Conservation (phyloP, 139 green algal genomes). For the Chlorella ohadii region DNA sequence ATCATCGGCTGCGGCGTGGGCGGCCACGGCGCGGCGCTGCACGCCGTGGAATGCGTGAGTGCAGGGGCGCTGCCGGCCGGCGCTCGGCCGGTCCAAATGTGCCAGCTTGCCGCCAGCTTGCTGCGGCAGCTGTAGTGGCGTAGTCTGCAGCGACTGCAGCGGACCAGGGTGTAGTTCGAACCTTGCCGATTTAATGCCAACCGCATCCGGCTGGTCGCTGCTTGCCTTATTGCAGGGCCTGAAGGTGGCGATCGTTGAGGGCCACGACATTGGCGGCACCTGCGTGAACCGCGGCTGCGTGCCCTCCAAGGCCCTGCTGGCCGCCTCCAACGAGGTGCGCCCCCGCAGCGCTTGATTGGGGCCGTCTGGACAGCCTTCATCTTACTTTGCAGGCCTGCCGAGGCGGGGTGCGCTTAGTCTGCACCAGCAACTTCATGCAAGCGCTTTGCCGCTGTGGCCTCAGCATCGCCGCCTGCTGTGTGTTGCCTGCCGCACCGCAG, state of each 20-base stretch:
- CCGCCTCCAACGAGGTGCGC: constrained; percentile 80
- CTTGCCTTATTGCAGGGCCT: constrained; percentile 72
- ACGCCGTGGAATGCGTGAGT: constrained; percentile 93
- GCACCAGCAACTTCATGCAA: background rate
- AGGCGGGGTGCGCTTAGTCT: background rate
- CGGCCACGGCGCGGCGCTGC: constrained; percentile 96
- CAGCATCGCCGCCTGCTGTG: too few species aligned
- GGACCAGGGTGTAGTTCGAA: too few species aligned
- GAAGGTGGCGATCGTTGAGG: constrained; percentile 97
- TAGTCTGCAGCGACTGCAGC: too few species aligned
- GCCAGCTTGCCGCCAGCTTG: constrained; percentile 11
- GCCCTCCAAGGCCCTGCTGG: constrained; percentile 97
- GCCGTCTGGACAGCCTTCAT: too few species aligned
- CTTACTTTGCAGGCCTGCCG: too few species aligned
- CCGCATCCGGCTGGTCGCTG: too few species aligned
- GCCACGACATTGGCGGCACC: constrained; percentile 97
- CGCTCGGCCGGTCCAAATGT: background rate
- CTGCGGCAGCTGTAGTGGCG: background rate
- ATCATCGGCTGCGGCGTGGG: constrained; percentile 99
- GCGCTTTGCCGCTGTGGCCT: too few species aligned
- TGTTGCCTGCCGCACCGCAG: constrained; percentile 24
- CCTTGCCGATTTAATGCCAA: too few species aligned
- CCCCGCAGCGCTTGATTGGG: too few species aligned
- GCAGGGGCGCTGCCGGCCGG: background rate
- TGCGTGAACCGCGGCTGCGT: constrained; percentile 99